Evolutionary conservation across 129 eudicot genomes (phyloP).

Genomic region (Scalesia atractyloides): DNA sequence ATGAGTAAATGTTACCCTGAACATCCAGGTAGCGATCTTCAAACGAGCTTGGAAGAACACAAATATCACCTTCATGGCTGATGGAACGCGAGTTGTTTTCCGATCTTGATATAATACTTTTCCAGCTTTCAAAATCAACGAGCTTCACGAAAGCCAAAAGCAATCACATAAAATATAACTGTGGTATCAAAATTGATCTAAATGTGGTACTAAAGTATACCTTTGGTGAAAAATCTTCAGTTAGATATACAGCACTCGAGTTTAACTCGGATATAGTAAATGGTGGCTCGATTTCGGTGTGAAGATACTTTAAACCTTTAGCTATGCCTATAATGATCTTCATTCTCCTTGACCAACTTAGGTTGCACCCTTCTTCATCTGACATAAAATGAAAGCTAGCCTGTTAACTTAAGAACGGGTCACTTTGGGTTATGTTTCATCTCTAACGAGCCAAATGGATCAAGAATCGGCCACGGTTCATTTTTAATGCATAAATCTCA

Average conservation of each 20-base stretch:
- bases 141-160: conserved; percentile 47
- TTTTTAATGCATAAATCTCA: not conserved
- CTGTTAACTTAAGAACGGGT: not conserved
- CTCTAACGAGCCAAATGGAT: not conserved
- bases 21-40: conserved; percentile 71
- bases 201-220: conserved; percentile 29
- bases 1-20: conserved; percentile 77
- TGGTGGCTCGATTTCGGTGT: conserved; percentile 86
- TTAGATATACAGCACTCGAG: conserved; percentile 82
- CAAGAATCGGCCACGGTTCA: not conserved
- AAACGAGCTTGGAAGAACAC: conserved; percentile 71
- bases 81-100: conserved; percentile 75
- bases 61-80: conserved; percentile 73
- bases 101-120: conserved; percentile 71
- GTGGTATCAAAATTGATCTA: not conserved
- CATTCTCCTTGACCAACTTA: conserved; percentile 96
- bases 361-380: conserved; percentile 93
- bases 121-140: conserved; percentile 98
- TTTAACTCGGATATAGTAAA: conserved; percentile 87
- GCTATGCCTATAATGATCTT: conserved; percentile 88
- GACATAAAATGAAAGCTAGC: conserved; percentile 26
- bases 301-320: conserved; percentile 80
- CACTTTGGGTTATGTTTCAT: not conserved
- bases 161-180: conserved; percentile 2
- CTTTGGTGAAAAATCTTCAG: conserved; percentile 95